Percentiles rank a stretch among this genome's conserved stretches.
Conservation (phyloP, 352 stramenopile species). For the Globisporangium alternatum region DNA sequence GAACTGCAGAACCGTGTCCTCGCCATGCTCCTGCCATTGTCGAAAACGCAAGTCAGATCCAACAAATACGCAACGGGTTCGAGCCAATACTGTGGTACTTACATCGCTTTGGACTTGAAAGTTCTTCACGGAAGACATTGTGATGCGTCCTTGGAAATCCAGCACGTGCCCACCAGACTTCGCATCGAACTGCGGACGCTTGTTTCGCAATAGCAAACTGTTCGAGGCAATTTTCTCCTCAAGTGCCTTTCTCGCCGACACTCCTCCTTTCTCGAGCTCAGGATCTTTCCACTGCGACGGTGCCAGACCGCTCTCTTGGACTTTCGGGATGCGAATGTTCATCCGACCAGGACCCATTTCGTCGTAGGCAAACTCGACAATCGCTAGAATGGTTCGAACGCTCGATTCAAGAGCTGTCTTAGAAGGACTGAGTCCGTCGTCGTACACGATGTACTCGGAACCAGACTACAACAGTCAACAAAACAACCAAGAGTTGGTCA, state of each 20-base stretch:
- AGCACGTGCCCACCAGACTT: conserved; percentile 54
- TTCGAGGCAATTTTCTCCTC: conserved; percentile 45
- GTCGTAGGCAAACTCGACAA: conserved; percentile 68
- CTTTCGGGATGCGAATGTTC: conserved; percentile 36
- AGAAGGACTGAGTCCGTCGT: conserved; percentile 33
- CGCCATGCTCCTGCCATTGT: conserved; percentile 24
- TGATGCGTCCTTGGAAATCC: conserved; percentile 63
- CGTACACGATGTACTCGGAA: conserved; percentile 58
- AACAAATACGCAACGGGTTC: conserved; percentile 28
- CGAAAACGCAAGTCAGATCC: not conserved
- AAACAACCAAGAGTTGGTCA: not conserved
- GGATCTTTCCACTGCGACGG: conserved; percentile 31
- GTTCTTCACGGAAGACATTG: conserved; percentile 71
- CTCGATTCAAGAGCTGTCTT: conserved; percentile 34
- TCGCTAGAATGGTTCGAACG: conserved; percentile 40
- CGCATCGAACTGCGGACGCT: conserved; percentile 61
- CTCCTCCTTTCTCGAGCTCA: conserved; percentile 7
- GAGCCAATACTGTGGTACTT: conserved; percentile 24
- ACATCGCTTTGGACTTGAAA: conserved; percentile 66
- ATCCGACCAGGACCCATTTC: conserved; percentile 60
- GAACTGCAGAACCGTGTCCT: conserved; percentile 56
- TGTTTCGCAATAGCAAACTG: conserved; percentile 88
- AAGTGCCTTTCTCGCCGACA: conserved; percentile 20
- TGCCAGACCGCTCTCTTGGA: conserved; percentile 26
- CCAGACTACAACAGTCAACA: conserved; percentile 26